Evolutionary conservation across 352 stramenopile species (phyloP), one percentile per base, ranked within the genome.

Genomic region (Pythium folliculosum): DNA sequence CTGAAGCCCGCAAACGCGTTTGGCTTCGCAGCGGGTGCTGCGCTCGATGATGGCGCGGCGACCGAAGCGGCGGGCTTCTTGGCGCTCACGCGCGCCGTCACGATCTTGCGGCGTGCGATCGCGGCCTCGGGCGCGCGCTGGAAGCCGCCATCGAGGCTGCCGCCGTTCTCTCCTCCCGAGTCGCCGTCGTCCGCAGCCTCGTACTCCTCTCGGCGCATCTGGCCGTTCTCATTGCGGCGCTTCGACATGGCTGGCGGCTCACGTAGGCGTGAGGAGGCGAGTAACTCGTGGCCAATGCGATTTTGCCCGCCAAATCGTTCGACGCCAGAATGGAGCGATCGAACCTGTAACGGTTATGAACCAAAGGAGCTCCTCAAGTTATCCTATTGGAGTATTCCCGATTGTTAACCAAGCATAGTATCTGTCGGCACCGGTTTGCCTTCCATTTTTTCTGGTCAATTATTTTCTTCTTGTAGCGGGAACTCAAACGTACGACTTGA

Each of bases 151-250:
- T 86, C 80, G 54, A 77, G 66, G n/a, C 27, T 32, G 13, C 51
- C 64, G 48, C 49, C 54, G 47, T 43, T 57, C 45, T 72, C 60
- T 19, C 60, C 48, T 3, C 8, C 6, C 27, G 61, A 69, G 58
- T 72, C 55, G 49, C 53, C 19, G 32, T 77, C 73, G 47, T 88
- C 77, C 13, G 70, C 69, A 10, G 81, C 82, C 56, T 94, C 88
- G 75, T 90, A 94, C 40, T 96, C 86, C 67, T 96, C 88, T 37
- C 86, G 86, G 67, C 88, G 84, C 78, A 94, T 89, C 74, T 96
- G 88, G 9, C 81, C 84, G 65, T 91, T 90, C 70, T 94, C 88
- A 67, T 81, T 96, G 32, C 83, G 86, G 65, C 88, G 88, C 85
- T 96, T 96, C 9, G 82, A 81, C 84, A 94, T 91, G 60, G 44